A percentile compares a stretch with the other conserved stretches of the same genome.
These are phyloP conservation scores for Oryza coarctata DNA, from an alignment of 176 grass and related monocot species.

Conservation along the genomic window DNA sequence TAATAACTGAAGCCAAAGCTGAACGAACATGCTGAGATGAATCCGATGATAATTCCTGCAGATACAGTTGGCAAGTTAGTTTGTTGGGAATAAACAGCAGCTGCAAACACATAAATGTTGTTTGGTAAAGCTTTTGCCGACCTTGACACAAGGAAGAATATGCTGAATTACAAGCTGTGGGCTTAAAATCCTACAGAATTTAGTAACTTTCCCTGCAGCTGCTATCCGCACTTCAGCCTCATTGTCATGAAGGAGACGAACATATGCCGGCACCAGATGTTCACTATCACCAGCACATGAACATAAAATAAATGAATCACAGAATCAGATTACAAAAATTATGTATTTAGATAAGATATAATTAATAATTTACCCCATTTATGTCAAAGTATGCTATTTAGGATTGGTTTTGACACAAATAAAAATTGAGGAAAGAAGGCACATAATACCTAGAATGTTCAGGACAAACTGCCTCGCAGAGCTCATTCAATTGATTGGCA, in stretches of 20 bases:
- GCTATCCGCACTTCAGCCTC: slow-evolving; percentile 97
- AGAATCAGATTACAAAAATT: background rate
- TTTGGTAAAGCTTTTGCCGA: slow-evolving; percentile 4
- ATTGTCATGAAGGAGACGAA: slow-evolving; percentile 91
- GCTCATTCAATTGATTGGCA: slow-evolving; percentile 90
- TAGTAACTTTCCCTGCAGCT: slow-evolving; percentile 94
- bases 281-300: slow-evolving; percentile 39
- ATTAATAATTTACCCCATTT: background rate
- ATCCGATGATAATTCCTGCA: slow-evolving; percentile 82
- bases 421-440: slow-evolving; percentile 13
- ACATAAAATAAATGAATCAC: background rate
- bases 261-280: slow-evolving; percentile 88
- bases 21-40: slow-evolving; percentile 98
- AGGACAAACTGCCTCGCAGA: slow-evolving; percentile 86
- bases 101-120: background rate
- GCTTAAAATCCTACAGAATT: slow-evolving; percentile 83
- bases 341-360: background rate
- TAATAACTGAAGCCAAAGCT: slow-evolving; percentile 96
- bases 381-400: background rate
- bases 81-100: background rate
- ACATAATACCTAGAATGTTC: slow-evolving; percentile 72
- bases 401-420: background rate
- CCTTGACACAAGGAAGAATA: slow-evolving; percentile 95
- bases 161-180: slow-evolving; percentile 73
- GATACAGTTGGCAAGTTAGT: slow-evolving; percentile 10